Conservation (phyloP, 1,284 basidiomycete species). For the Caloboletus inedulis region DNA sequence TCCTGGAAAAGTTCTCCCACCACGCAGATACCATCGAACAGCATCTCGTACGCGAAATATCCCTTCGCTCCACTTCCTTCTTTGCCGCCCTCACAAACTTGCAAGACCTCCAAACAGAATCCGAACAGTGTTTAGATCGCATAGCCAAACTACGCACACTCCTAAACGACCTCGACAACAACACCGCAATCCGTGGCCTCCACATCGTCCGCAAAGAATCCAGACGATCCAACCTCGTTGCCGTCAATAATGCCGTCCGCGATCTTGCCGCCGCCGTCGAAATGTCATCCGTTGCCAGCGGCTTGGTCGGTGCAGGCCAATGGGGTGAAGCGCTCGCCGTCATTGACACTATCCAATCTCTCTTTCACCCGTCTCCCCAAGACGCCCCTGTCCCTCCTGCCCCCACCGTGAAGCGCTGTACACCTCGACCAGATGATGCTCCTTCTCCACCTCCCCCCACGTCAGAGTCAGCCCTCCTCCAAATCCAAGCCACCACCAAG, state of each 20-base stretch:
- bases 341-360: conserved; percentile 67
- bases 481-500: conserved; percentile 11
- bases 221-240: conserved; percentile 57
- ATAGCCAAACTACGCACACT: conserved; percentile 73
- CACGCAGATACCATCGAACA: conserved; percentile 94
- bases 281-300: conserved; percentile 66
- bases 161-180: conserved; percentile 75
- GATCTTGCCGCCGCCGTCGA: conserved; percentile 72
- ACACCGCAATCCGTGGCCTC: conserved; percentile 75
- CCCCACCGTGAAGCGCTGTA: conserved; percentile 8
- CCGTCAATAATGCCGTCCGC: conserved; percentile 61
- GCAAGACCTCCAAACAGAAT: conserved; percentile 88
- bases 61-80: conserved; percentile 87
- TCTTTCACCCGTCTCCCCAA: conserved; percentile 49
- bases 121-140: conserved; percentile 75
- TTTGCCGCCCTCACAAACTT: conserved; percentile 95
- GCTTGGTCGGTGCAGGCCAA: conserved; percentile 76
- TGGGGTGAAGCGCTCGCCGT: conserved; percentile 82
- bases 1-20: conserved; percentile 91
- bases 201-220: conserved; percentile 67
- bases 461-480: conserved; percentile 28
- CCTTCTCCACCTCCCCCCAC: conserved; percentile 34
- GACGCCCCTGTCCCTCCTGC: neutral
- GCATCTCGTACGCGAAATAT: conserved; percentile 93
- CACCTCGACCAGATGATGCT: conserved; percentile 16